Conservation (phyloP, 148 eudicot genomes). For the Gaultheria prostrata region DNA sequence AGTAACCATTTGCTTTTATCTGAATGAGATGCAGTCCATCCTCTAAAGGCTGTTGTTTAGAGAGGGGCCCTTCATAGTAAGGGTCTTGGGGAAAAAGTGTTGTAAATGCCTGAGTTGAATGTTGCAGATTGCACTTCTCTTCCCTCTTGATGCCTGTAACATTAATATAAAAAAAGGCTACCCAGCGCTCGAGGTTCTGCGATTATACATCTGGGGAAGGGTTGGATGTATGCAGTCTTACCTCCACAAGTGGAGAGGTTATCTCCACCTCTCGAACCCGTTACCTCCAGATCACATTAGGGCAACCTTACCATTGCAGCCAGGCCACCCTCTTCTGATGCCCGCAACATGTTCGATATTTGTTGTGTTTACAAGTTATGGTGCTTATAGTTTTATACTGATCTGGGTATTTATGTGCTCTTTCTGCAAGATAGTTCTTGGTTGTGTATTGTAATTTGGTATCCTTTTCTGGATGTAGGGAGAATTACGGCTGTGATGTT, state of each 20-base stretch:
- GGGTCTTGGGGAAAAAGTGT: neutral
- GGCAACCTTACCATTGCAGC: neutral
- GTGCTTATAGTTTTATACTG: neutral
- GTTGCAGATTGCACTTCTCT: neutral
- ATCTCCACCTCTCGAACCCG: neutral
- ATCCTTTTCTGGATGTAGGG: slow-evolving; percentile 48
- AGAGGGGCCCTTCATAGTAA: neutral
- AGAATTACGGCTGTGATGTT: slow-evolving; percentile 98
- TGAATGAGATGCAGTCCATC: neutral
- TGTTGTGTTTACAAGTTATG: neutral
- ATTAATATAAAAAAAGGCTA: neutral
- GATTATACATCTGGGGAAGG: neutral
- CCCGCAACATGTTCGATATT: neutral
- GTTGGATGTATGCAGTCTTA: neutral
- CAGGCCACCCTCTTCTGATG: neutral
- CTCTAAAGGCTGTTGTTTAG: neutral
- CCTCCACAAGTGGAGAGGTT: neutral
- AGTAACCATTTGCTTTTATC: neutral
- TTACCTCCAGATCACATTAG: neutral
- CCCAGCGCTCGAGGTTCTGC: neutral
- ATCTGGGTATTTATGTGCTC: neutral
- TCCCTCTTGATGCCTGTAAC: neutral
- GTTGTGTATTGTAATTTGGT: neutral
- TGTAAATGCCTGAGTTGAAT: neutral
- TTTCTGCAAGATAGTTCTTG: neutral